Evolutionary conservation across 2,329 filamentous ascomycete genomes (phyloP).

Genomic region (Sphaerulina vaccinii): DNA sequence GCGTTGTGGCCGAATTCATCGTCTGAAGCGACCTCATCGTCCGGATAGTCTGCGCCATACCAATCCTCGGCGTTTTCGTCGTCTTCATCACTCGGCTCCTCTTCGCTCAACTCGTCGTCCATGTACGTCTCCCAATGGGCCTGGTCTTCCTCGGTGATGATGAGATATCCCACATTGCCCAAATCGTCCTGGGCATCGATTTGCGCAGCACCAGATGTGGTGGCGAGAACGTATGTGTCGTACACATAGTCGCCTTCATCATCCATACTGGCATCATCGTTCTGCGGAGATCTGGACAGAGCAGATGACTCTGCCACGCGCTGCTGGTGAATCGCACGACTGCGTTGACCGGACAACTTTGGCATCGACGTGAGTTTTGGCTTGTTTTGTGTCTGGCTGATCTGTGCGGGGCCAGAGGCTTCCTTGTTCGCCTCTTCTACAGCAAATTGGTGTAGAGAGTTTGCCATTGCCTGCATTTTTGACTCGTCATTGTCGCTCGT

Average conservation of each 20-base stretch:
- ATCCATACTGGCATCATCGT: constrained; percentile 42
- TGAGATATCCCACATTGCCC: constrained; percentile 46
- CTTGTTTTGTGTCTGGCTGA: constrained; percentile 12
- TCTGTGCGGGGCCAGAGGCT: background rate
- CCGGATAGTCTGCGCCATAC: constrained; percentile 76
- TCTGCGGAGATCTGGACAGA: constrained; percentile 7
- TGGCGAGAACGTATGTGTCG: constrained; percentile 58
- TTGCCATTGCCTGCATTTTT: constrained; percentile 26
- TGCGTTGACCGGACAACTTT: constrained; percentile 30
- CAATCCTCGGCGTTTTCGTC: constrained; percentile 73
- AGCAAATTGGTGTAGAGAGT: constrained; percentile 32
- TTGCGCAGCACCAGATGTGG: constrained; percentile 28
- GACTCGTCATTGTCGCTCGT: constrained; percentile 4
- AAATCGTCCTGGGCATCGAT: constrained; percentile 32
- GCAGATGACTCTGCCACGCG: constrained; percentile 15
- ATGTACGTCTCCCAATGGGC: constrained; percentile 59
- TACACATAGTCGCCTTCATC: constrained; percentile 60
- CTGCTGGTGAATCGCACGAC: constrained; percentile 29
- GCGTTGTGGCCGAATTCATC: constrained; percentile 57
- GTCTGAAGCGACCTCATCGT: constrained; percentile 73
- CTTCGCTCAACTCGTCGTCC: constrained; percentile 51
- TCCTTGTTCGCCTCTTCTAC: constrained; percentile 28
- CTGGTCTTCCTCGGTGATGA: constrained; percentile 53
- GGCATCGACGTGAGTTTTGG: constrained; percentile 29
- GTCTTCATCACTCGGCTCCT: constrained; percentile 60